These are phyloP conservation scores for Penicillium alfredii DNA, from an alignment of 495 filamentous ascomycete species.

Conservation along the genomic window DNA sequence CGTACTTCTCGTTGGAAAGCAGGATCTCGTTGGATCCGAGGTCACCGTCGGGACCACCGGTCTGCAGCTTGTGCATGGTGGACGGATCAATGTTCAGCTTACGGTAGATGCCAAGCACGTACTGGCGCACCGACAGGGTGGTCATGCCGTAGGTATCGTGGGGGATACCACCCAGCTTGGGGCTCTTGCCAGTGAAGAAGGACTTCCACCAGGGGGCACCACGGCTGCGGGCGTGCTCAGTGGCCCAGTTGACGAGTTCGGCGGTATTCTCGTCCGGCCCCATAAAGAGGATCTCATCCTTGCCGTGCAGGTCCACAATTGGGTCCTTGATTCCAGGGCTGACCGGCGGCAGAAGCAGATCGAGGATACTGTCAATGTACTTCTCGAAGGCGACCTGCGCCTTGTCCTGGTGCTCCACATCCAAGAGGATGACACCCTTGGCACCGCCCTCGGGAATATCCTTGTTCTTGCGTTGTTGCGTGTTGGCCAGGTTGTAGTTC, in stretches of 20 bases:
- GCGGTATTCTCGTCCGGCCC: conserved; percentile 98
- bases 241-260: conserved; percentile 95
- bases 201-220: conserved; percentile 99
- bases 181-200: conserved; percentile 98
- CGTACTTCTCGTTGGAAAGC: conserved; percentile 91
- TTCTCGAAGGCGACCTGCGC: conserved; percentile 91
- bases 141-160: conserved; percentile 98
- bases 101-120: conserved; percentile 92
- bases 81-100: conserved; percentile 84
- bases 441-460: conserved; percentile 99
- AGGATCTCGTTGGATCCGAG: conserved; percentile 97
- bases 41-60: conserved; percentile 94
- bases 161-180: conserved; percentile 90
- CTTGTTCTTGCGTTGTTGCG: conserved; percentile 99
- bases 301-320: conserved; percentile 88
- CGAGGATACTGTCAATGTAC: conserved; percentile 97
- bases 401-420: conserved; percentile 90
- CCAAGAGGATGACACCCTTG: conserved; percentile 94
- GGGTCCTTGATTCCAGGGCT: conserved; percentile 98
- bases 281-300: conserved; percentile 96
- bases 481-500: conserved; percentile 97
- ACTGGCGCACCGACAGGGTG: conserved; percentile 91
- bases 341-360: conserved; percentile 79
- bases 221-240: conserved; percentile 79
- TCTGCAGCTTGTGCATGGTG: conserved; percentile 87